These are phyloP conservation scores for Volvariella volvacea DNA, from an alignment of 1,284 basidiomycete genomes.

Conservation along the genomic window DNA sequence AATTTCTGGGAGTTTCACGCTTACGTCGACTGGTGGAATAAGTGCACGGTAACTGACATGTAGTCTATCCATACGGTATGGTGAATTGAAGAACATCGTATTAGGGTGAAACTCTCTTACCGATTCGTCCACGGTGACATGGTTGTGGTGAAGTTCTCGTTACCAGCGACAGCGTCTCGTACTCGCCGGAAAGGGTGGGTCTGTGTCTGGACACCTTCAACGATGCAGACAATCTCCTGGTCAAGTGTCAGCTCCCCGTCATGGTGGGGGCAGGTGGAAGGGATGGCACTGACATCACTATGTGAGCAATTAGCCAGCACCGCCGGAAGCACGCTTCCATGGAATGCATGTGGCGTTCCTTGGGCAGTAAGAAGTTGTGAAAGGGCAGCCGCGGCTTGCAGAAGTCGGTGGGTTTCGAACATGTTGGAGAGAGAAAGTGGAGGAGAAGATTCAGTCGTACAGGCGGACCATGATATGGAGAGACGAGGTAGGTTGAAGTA, in stretches of 20 bases:
- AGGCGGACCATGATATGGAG: slow-evolving; percentile 34
- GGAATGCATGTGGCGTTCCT: slow-evolving; percentile 60
- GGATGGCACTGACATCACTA: slow-evolving; percentile 41
- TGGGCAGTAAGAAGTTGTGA: slow-evolving; percentile 43
- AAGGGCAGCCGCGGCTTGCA: slow-evolving; percentile 58
- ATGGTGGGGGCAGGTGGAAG: slow-evolving; percentile 1
- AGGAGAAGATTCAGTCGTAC: slow-evolving; percentile 20
- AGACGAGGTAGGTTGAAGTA: slow-evolving; percentile 25
- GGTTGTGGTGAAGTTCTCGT: slow-evolving; percentile 35
- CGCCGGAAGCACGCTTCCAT: slow-evolving; percentile 57
- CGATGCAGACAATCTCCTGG: slow-evolving; percentile 49
- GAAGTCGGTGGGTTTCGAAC: slow-evolving; percentile 57
- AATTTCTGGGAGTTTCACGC: slow-evolving; percentile 11
- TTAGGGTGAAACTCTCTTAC: slow-evolving; percentile 20
- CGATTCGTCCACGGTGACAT: slow-evolving; percentile 47
- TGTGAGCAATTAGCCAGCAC: slow-evolving; percentile 47
- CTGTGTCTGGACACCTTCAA: slow-evolving; percentile 38
- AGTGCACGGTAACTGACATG: slow-evolving; percentile 50
- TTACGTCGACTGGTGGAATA: slow-evolving; percentile 31
- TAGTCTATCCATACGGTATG: too few species aligned
- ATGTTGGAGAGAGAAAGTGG: slow-evolving; percentile 27
- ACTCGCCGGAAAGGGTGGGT: slow-evolving; percentile 46
- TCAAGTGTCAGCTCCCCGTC: slow-evolving; percentile 1
- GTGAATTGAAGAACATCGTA: too few species aligned
- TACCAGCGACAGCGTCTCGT: slow-evolving; percentile 40